phyloP scores from a whole-genome alignment of 2,329 filamentous ascomycete genomes.

The Xylariaceae sp. region DNA sequence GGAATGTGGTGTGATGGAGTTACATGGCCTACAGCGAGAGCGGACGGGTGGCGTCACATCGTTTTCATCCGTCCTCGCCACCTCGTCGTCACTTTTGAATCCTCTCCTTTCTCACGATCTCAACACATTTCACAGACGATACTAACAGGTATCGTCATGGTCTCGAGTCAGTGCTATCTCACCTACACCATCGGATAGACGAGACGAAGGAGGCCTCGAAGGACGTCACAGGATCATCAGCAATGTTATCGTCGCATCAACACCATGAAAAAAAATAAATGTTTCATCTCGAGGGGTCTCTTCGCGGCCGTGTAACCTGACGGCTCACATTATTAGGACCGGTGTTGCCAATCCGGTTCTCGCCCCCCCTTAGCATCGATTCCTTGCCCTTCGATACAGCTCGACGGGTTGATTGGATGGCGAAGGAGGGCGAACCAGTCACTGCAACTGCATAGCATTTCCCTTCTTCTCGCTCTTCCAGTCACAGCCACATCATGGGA shows the following conservation, averaged over 20 bases:
- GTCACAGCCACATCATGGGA: background rate
- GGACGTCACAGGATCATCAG: constrained; percentile 13
- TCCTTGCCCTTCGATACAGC: background rate
- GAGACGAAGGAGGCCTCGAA: background rate
- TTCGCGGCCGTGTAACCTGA: constrained; percentile 13
- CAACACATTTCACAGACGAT: background rate
- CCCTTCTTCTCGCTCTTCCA: background rate
- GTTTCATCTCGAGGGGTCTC: background rate
- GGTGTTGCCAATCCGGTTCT: constrained; percentile 1
- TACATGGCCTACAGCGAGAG: background rate
- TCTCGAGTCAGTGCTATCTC: background rate
- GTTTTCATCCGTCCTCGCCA: background rate
- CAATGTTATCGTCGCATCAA: background rate
- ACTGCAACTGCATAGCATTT: background rate
- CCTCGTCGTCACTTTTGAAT: background rate
- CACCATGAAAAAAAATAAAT: background rate
- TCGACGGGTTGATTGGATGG: background rate
- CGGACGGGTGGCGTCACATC: constrained; percentile 3
- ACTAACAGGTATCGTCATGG: background rate
- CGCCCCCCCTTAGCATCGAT: background rate
- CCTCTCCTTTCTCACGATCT: background rate
- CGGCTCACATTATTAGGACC: constrained; percentile 9
- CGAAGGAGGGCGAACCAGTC: background rate
- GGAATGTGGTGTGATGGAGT: constrained; percentile 1
- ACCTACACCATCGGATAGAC: too few species aligned